Base-by-base conservation (phyloP, 208 protist genomes). In the Eutreptiella sp. region DNA sequence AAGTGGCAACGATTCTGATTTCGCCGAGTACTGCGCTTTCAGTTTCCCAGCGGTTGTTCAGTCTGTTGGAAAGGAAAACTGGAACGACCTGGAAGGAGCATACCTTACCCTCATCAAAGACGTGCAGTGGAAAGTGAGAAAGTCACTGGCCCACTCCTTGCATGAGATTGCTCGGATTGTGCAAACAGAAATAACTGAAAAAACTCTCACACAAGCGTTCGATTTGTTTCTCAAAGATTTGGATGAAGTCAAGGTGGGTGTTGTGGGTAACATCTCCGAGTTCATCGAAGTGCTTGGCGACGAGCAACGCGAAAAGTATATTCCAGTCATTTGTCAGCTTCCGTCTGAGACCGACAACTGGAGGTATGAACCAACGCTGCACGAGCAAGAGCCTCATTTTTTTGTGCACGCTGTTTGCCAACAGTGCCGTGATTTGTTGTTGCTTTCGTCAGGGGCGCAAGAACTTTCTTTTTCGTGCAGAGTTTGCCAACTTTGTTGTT, bases 221-320 rank as follows among this genome's bases (percentile, higher is more conserved):
- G 85, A 95, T 59, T 42, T 93, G 27, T 88, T 96, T 53, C 74
- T 97, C 53, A 77, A 87, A 29, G 90, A 96, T 75, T 66, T 96
- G n/a, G 92, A 97, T 59, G 91, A 96, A 61, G 90, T 97, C 53
- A 90, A 91, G 66, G 70, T 94, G 9, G 90, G 89, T 19, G 85
- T 89, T 33, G 79, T 97, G 28, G 66, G 80, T 39, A 75, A 90
- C 65, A 73, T 80, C 24, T 73, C 85, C 34, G 63, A 73, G 34
- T 93, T 96, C 46, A 66, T 94, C 11, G 53, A 72, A 14, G 53
- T 81, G 31, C 70, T 95, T 14, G 68, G 72, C 0, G 58, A 73
- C 28, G 58, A 48, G 26, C 79, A 66, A 3, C 72, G 79, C 9
- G 75, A 89, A 34, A 48, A 70, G 3, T 85, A 93, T 38, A 75